Evolutionary conservation across 176 grass and related monocot genomes (phyloP), one percentile per base, ranked within the genome.

Genomic region (Panicum miliaceum): DNA sequence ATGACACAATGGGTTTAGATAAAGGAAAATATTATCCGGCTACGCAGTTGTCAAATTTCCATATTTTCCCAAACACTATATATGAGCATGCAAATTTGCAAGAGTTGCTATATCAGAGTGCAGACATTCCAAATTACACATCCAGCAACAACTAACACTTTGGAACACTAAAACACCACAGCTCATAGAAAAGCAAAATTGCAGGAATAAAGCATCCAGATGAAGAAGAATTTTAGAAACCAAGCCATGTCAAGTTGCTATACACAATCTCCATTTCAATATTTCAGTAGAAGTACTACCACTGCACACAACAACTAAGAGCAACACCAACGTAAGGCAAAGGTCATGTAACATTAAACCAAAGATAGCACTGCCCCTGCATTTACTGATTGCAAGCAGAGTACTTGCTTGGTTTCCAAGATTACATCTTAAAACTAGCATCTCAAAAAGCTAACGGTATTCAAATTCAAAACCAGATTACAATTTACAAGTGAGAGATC

Each of bases 171-270:
- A 76, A 26, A 60, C 4, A n/a, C 35, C 43, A 43, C 7, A 65
- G 29, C 8, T 61, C 51, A 80, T 38, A 45, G 43, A 50, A 14
- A 18, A 60, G 29, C 43, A 76, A 82, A 76, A 60, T 27, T 84
- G 71, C 52, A 52, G 18, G 26, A 25, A 65, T 47, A 61, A 9
- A 46, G 16, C 27, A 54, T 70, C 37, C 22, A 76, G 46, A 6
- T 65, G 53, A 72, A 3, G 2, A 12, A 46, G 26, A 69, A 81
- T 76, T 53, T 70, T 42, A 45, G 63, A 56, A 62, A 64, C 36
- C 53, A 20, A 62, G 18, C 12, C n/a, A 88, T n/a, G 68, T 43
- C 26, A 25, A 54, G 14, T 45, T 78, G 22, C 34, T 66, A 71
- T 27, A 27, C 35, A 47, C 19, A 56, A 35, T 64, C 35, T 65